Conservation (phyloP, 345 rosid genomes). For the Syzygium aqueum region DNA sequence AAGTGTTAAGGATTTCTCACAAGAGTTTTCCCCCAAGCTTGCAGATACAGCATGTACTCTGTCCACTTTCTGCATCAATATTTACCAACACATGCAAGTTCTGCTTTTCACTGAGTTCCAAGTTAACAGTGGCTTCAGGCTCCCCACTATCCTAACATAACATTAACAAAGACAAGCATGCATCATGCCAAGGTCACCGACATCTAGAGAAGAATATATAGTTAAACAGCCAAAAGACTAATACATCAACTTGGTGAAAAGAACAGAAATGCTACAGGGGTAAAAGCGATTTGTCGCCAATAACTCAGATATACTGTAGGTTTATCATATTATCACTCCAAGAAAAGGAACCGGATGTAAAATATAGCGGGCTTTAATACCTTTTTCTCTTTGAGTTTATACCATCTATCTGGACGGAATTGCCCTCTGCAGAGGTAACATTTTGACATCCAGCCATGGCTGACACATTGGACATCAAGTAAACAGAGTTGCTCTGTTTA, state of each 20-base stretch:
- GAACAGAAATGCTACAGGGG: not conserved
- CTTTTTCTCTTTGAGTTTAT: constrained; percentile 35
- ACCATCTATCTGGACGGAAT: constrained; percentile 20
- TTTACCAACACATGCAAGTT: constrained; percentile 2
- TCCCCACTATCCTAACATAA: constrained; percentile 59
- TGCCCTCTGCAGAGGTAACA: constrained; percentile 9
- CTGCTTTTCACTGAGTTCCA: constrained; percentile 16
- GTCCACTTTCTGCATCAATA: constrained; percentile 2
- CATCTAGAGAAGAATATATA: not conserved
- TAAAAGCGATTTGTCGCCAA: not conserved
- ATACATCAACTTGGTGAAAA: not conserved
- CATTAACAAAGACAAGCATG: constrained; percentile 13
- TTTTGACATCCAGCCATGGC: constrained; percentile 13
- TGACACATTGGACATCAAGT: constrained; percentile 2
- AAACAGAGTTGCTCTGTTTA: not conserved
- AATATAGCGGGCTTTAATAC: constrained; percentile 15
- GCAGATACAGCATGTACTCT: constrained; percentile 26
- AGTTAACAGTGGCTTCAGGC: constrained; percentile 21
- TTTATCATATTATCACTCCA: not conserved
- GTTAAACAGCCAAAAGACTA: not conserved
- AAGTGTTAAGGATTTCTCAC: constrained; percentile 24
- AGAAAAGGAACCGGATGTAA: not conserved
- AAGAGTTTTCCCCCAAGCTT: constrained; percentile 38
- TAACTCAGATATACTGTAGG: not conserved
- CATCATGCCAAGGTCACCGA: constrained; percentile 5